Evolutionary conservation across 805 yeast genomes (phyloP).

Genomic region (Sugiyamaella americana): DNA sequence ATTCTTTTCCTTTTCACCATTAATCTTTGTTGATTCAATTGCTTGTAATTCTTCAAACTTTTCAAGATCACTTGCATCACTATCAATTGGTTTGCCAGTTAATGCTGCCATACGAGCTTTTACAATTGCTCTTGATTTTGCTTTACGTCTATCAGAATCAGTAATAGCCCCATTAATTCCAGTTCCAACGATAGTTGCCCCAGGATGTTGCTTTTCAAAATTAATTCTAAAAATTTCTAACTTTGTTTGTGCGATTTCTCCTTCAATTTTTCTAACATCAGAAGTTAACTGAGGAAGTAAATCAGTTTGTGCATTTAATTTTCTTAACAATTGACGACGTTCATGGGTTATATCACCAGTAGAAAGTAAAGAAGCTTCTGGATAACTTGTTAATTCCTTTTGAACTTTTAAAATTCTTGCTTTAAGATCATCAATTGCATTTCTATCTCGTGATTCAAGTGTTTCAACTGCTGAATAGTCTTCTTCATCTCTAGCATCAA

Average conservation of each 20-base stretch:
- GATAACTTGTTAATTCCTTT: conserved; percentile 28
- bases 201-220: conserved; percentile 59
- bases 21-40: conserved; percentile 44
- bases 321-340: conserved; percentile 46
- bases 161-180: conserved; percentile 86
- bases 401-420: conserved; percentile 47
- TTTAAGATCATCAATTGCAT: conserved; percentile 62
- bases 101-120: conserved; percentile 88
- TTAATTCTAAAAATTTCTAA: conserved; percentile 55
- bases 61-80: conserved; percentile 41
- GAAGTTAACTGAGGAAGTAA: conserved; percentile 66
- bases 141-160: conserved; percentile 73
- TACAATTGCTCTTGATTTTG: conserved; percentile 69
- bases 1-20: conserved; percentile 49
- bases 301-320: conserved; percentile 59
- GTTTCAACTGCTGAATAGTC: conserved; percentile 34
- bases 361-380: conserved; percentile 21
- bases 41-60: conserved; percentile 43
- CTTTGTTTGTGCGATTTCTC: conserved; percentile 59
- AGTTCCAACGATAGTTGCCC: conserved; percentile 65
- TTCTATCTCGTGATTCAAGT: conserved; percentile 36
- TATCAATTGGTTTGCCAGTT: conserved; percentile 63
- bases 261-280: conserved; percentile 57
- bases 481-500: conserved; percentile 54
- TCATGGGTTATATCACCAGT: conserved; percentile 37